These are phyloP conservation scores for Edaphochlamys debaryana DNA, from an alignment of 139 green algal species.

Conservation along the genomic window DNA sequence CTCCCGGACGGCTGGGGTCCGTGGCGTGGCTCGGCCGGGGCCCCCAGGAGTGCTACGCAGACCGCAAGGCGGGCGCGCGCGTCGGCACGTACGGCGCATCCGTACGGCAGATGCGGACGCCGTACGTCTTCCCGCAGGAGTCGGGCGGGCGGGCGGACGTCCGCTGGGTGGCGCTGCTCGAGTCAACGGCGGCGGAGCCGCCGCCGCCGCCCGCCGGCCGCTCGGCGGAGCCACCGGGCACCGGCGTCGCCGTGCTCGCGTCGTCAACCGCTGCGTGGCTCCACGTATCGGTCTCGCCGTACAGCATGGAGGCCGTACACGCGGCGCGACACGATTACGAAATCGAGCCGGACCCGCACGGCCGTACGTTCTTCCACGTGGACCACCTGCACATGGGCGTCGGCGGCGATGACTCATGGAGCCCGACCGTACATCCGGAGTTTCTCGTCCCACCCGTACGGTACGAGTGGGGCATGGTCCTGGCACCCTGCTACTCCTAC, in stretches of 20 bases:
- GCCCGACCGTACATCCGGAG: constrained; percentile 71
- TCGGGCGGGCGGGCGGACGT: constrained; percentile 79
- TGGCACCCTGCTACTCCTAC: neutral
- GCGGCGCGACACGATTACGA: constrained; percentile 79
- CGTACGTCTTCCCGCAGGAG: constrained; percentile 90
- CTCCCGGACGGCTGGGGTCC: constrained; percentile 36
- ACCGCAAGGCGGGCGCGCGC: constrained; percentile 70
- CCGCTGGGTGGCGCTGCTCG: constrained; percentile 69
- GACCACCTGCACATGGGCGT: constrained; percentile 93
- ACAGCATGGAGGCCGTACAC: constrained; percentile 51
- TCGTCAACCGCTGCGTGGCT: neutral
- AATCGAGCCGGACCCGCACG: constrained; percentile 46
- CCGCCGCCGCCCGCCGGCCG: neutral
- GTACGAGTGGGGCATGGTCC: constrained; percentile 51
- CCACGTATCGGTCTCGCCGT: constrained; percentile 20
- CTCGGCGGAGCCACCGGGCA: neutral
- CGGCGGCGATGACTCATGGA: constrained; percentile 96
- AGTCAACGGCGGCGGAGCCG: neutral
- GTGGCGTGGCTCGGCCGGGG: constrained; percentile 84
- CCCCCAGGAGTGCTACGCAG: constrained; percentile 94
- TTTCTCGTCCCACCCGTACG: constrained; percentile 69
- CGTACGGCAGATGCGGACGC: constrained; percentile 73
- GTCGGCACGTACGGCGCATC: constrained; percentile 29
- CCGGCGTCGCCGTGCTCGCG: neutral
- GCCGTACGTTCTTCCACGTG: constrained; percentile 77